Conservation (phyloP, 2,329 filamentous ascomycete genomes). For the Bipolaris oryzae region DNA sequence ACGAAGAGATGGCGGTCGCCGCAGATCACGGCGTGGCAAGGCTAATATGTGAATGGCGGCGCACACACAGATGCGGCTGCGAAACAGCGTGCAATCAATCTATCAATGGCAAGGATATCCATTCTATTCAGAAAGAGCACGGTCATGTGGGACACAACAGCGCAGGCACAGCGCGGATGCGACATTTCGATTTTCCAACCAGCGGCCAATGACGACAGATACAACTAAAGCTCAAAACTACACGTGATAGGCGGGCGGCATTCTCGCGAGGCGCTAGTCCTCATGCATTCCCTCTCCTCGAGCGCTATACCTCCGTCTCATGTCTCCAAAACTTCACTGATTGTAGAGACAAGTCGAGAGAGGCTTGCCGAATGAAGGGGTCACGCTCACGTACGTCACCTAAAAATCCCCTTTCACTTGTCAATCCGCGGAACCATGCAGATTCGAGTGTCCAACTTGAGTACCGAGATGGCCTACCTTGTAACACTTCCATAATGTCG, state of each 20-base stretch:
- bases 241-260: constrained; percentile 9
- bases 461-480: constrained; percentile 15
- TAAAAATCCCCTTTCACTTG: not conserved
- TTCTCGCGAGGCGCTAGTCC: constrained; percentile 4
- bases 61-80: not conserved
- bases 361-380: constrained; percentile 2
- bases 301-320: not conserved
- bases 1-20: constrained; percentile 2
- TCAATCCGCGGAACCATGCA: not conserved
- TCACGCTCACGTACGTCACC: not conserved
- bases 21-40: not conserved
- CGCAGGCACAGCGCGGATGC: constrained; percentile 1
- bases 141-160: not conserved
- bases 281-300: constrained; percentile 6
- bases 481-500: constrained; percentile 9
- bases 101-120: not conserved
- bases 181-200: constrained; percentile 1
- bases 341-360: not conserved
- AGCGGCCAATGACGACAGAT: constrained; percentile 8
- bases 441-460: constrained; percentile 4
- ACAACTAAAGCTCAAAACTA: not conserved
- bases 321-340: constrained; percentile 1
- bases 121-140: not conserved
- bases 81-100: not conserved
- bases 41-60: not conserved